These are phyloP conservation scores for Penicillium malachiteum DNA, from an alignment of 495 filamentous ascomycete species.

Conservation along the genomic window DNA sequence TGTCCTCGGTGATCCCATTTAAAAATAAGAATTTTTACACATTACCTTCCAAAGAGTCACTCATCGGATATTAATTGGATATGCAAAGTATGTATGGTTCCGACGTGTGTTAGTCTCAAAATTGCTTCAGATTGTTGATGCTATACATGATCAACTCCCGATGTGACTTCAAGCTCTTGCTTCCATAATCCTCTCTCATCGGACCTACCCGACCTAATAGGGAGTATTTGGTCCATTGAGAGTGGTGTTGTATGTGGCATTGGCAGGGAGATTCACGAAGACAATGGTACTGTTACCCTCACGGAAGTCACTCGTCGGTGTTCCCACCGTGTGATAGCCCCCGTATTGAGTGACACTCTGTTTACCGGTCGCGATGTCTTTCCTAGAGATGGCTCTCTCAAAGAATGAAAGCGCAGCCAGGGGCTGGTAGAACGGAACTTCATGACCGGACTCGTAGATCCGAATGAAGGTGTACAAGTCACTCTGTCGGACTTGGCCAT, in stretches of 20 bases:
- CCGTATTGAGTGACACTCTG: conserved; percentile 17
- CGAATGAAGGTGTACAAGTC: conserved; percentile 69
- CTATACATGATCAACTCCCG: too few species aligned
- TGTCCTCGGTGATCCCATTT: too few species aligned
- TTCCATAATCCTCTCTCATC: too few species aligned
- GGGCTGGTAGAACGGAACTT: conserved; percentile 70
- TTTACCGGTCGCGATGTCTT: conserved; percentile 61
- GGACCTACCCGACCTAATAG: background rate
- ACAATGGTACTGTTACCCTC: conserved; percentile 60
- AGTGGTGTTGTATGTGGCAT: conserved; percentile 55
- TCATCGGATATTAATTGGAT: too few species aligned
- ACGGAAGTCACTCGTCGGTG: conserved; percentile 50
- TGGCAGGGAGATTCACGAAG: conserved; percentile 42
- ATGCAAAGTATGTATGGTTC: too few species aligned
- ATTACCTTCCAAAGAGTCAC: too few species aligned
- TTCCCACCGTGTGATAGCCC: conserved; percentile 49
- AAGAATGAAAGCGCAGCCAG: conserved; percentile 59
- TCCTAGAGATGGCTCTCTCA: conserved; percentile 53
- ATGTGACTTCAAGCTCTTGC: too few species aligned
- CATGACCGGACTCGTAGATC: conserved; percentile 69
- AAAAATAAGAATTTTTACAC: too few species aligned
- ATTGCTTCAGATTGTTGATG: too few species aligned
- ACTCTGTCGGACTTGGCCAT: conserved; percentile 66
- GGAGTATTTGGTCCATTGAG: conserved; percentile 45
- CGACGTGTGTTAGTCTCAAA: too few species aligned